Evolutionary conservation across 1,284 basidiomycete genomes (phyloP), one percentile per base, ranked within the genome.

Genomic region (Ustanciosporium gigantosporum): DNA sequence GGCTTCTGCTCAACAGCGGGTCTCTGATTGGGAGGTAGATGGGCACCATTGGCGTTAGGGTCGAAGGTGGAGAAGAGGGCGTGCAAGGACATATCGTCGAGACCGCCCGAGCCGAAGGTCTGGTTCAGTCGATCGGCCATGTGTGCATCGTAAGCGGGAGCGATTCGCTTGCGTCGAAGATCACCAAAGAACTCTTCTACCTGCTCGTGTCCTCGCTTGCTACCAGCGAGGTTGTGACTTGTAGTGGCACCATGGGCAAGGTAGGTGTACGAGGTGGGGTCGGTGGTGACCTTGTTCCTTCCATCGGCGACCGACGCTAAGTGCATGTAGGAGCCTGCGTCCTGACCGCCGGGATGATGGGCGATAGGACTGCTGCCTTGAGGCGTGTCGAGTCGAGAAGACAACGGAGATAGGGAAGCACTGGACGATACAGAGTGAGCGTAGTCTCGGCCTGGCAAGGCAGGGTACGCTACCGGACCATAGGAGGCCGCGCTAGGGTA

Each of bases 1-100:
- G 82, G 80, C 35, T 62, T 48, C 42, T 62, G 59, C 36, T 80
- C 74, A 68, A 84, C 85, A 1, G 83, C 84, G 8, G 31, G 19
- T 17, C 53, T 52, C 17, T 40, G 35, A 16, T 42, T 36, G 14
- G 24, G 16, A 15, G 11, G 20, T 8, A 40, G 36, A 19, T 51
- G 56, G 2, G 13, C 7, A 43, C 36, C 46, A 6, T 39, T 31
- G 5, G 65, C 37, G 2, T 40, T 41, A 6, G 46, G 37, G 19
- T 55, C 57, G 25, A 68, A 56, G 25, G 60, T 58, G 19, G 56
- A 56, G 15, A 71, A 48, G 20, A 71, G 56, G 16, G 66, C 66
- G 25, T 68, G 55, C 37, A 71, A 57, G 20, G 62, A 62, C 4
- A 47, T 45, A 17, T 71, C 68, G 38, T 71, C 66, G 44, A 71